phyloP scores from a whole-genome alignment of 2,329 filamentous ascomycete species.

The Penicillium freii region DNA sequence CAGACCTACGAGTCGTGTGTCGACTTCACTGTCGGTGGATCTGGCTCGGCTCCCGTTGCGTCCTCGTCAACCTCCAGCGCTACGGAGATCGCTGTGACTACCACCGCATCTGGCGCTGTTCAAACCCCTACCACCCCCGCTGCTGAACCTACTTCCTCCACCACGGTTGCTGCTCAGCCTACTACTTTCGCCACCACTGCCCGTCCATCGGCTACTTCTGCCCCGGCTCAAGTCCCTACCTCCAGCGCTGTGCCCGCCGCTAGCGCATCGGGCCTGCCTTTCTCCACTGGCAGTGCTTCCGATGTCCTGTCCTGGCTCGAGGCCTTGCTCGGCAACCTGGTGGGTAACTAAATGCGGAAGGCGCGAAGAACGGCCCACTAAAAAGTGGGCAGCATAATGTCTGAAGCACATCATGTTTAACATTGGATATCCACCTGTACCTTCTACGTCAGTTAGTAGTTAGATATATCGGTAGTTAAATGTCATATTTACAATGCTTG shows the following conservation, averaged over 20 bases:
- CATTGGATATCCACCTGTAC: background rate
- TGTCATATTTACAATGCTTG: background rate
- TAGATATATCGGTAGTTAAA: constrained; percentile 3
- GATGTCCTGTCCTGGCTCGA: constrained; percentile 14
- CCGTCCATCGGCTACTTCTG: constrained; percentile 12
- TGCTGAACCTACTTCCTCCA: constrained; percentile 2
- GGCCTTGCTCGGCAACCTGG: constrained; percentile 20
- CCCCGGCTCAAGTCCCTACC: background rate
- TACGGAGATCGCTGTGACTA: background rate
- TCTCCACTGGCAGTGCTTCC: constrained; percentile 17
- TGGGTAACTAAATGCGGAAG: constrained; percentile 10
- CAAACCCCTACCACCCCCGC: constrained; percentile 2
- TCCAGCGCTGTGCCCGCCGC: background rate
- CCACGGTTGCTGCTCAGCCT: constrained; percentile 3
- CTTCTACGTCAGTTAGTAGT: background rate
- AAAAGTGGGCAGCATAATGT: background rate
- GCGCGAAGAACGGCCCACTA: background rate
- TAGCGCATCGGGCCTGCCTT: background rate
- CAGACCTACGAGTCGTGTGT: constrained; percentile 40
- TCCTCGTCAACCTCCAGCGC: constrained; percentile 1
- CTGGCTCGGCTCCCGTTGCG: constrained; percentile 7
- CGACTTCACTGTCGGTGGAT: constrained; percentile 32
- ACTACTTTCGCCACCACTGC: constrained; percentile 20
- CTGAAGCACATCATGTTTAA: background rate
- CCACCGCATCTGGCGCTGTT: background rate